These are phyloP conservation scores for Coffea eugenioides DNA, from an alignment of 257 asterid species.

Conservation along the genomic window DNA sequence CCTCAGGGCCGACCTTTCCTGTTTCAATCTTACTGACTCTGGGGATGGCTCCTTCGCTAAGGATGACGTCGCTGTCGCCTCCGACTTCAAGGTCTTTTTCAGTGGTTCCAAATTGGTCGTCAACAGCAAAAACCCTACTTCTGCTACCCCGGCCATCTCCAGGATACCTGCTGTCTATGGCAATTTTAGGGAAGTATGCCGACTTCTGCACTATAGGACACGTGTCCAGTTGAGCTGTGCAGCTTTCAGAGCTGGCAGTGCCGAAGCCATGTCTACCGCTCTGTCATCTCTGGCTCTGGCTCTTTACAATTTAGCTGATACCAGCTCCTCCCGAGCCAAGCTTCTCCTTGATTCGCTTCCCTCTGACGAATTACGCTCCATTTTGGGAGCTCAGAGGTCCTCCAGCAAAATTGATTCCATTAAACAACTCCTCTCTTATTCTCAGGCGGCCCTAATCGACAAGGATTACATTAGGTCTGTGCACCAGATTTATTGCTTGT, in stretches of 20 bases:
- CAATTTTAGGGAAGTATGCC: conserved; percentile 51
- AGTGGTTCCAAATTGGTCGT: conserved; percentile 69
- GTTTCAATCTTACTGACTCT: conserved; percentile 78
- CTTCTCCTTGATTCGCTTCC: conserved; percentile 40
- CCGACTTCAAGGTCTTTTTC: conserved; percentile 67
- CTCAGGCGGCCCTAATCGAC: conserved; percentile 34
- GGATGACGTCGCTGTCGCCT: conserved; percentile 81
- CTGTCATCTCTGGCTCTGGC: conserved; percentile 53
- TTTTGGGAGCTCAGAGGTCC: conserved; percentile 27
- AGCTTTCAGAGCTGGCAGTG: conserved; percentile 49
- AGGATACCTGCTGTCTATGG: conserved; percentile 71
- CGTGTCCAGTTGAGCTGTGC: conserved; percentile 68
- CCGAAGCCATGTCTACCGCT: conserved; percentile 41
- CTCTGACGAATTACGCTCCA: conserved; percentile 29
- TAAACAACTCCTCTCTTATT: conserved; percentile 30
- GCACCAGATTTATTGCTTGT: conserved; percentile 45
- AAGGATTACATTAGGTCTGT: conserved; percentile 44
- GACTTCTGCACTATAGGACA: conserved; percentile 55
- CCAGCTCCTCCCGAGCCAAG: conserved; percentile 44
- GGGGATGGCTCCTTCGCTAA: conserved; percentile 88
- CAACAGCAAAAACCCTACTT: conserved; percentile 12
- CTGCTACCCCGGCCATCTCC: conserved; percentile 38
- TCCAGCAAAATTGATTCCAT: conserved; percentile 12
- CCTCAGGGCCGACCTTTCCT: conserved; percentile 50
- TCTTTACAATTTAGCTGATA: conserved; percentile 52